Percentiles rank a stretch among this genome's conserved stretches.
These are phyloP conservation scores for Pestalotiopsis sp. DNA, from an alignment of 2,329 filamentous ascomycete species.

Conservation along the genomic window DNA sequence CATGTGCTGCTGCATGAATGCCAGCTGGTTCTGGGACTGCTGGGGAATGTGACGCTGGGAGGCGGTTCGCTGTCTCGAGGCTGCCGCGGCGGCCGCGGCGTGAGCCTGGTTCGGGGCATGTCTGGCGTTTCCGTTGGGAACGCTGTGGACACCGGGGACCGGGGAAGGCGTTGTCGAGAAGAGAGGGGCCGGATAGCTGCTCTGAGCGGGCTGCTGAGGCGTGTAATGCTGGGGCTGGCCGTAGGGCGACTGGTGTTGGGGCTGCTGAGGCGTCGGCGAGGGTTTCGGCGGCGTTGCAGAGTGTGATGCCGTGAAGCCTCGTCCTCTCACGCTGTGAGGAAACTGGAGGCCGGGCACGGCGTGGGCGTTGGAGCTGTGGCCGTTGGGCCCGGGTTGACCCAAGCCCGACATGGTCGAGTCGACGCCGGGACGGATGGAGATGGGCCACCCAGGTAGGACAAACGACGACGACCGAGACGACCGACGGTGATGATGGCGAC, in stretches of 20 bases:
- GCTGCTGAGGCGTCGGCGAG: conserved; percentile 45
- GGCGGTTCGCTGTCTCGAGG: conserved; percentile 31
- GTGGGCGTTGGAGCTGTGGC: conserved; percentile 47
- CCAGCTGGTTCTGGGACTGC: conserved; percentile 31
- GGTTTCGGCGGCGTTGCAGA: conserved; percentile 57
- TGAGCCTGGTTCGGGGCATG: conserved; percentile 47
- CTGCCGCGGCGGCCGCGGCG: conserved; percentile 35
- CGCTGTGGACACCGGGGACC: conserved; percentile 49
- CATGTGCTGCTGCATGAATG: conserved; percentile 35
- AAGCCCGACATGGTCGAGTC: conserved; percentile 48
- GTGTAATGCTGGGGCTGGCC: conserved; percentile 58
- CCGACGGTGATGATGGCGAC: background rate
- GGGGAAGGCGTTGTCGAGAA: conserved; percentile 52
- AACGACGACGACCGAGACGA: conserved; percentile 10
- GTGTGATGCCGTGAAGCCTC: conserved; percentile 50
- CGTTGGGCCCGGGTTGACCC: conserved; percentile 49
- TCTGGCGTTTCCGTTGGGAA: conserved; percentile 51
- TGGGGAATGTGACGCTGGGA: conserved; percentile 37
- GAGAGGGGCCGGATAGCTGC: conserved; percentile 54
- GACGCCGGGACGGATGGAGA: conserved; percentile 17
- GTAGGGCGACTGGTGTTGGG: conserved; percentile 56
- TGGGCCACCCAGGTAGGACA: conserved; percentile 19
- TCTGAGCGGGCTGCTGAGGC: conserved; percentile 52
- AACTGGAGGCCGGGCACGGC: conserved; percentile 50
- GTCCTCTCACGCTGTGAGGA: conserved; percentile 46